phyloP scores from a whole-genome alignment of 495 filamentous ascomycete genomes.

The Cenococcum geophilum region DNA sequence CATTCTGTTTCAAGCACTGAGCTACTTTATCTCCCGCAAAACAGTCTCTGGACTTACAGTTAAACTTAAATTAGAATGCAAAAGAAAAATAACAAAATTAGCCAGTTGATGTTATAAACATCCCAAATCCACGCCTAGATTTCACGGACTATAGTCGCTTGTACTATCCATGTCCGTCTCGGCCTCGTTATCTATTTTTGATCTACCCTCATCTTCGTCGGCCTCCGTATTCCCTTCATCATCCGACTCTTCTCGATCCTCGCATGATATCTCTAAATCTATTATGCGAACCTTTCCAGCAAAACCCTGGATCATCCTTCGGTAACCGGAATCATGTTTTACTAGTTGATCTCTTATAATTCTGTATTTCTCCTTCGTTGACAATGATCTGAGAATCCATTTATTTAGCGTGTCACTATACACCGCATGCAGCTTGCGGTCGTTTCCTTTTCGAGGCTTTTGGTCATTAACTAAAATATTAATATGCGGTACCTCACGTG shows the following conservation, averaged over 20 bases:
- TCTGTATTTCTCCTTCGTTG: background rate
- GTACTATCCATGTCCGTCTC: background rate
- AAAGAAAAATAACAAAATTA: too few relatives aligned
- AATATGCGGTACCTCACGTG: constrained; percentile 12
- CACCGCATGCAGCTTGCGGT: background rate
- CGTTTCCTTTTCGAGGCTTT: background rate
- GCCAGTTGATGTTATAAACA: too few relatives aligned
- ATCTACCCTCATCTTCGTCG: background rate
- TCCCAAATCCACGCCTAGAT: too few relatives aligned
- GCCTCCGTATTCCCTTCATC: background rate
- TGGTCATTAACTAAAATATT: constrained; percentile 16
- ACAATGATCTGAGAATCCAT: constrained; percentile 16
- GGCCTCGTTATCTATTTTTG: background rate
- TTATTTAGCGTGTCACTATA: constrained; percentile 19
- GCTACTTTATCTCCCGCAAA: too few relatives aligned
- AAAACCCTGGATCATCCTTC: constrained; percentile 11
- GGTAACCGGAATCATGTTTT: constrained; percentile 5
- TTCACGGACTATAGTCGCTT: background rate
- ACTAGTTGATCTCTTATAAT: constrained; percentile 1
- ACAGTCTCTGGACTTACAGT: too few relatives aligned
- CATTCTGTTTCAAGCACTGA: too few relatives aligned
- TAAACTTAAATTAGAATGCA: too few relatives aligned
- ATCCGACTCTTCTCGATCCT: background rate
- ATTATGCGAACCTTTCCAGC: constrained; percentile 2
- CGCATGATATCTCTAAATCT: constrained; percentile 17